Conservation (phyloP, 176 grass and related monocot species). For the Zea luxurians region DNA sequence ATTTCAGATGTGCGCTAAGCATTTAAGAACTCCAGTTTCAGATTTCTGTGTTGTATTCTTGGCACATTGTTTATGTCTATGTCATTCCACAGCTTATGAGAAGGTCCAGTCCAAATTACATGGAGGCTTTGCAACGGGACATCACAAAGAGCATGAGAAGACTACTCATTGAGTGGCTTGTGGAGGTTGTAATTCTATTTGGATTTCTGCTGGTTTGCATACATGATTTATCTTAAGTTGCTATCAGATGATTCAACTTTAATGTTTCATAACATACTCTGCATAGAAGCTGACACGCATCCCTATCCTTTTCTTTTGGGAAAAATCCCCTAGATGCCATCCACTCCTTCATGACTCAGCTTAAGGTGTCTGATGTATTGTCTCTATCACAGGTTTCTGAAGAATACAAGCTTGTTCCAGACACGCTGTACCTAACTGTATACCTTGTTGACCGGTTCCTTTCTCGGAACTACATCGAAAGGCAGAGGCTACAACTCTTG, state of each 20-base stretch:
- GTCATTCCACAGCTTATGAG: constrained; percentile 29
- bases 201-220: not conserved
- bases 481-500: constrained; percentile 64
- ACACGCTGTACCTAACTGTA: constrained; percentile 74
- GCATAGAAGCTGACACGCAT: too few relatives aligned
- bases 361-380: not conserved
- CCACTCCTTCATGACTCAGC: not conserved
- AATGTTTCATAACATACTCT: too few relatives aligned
- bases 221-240: not conserved
- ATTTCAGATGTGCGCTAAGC: not conserved
- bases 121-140: constrained; percentile 20
- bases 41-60: not conserved
- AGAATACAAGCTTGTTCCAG: constrained; percentile 78
- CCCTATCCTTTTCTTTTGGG: too few relatives aligned
- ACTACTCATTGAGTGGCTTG: constrained; percentile 62
- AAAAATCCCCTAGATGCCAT: too few relatives aligned
- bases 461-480: constrained; percentile 66
- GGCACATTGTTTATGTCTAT: not conserved
- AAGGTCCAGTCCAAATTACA: constrained; percentile 26
- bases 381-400: constrained; percentile 61
- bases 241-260: not conserved
- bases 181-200: constrained; percentile 39
- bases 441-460: constrained; percentile 72
- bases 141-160: constrained; percentile 46
- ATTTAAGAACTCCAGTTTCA: not conserved